Percentiles rank a stretch among this genome's conserved stretches.
Conservation (phyloP, 202 grass and related monocot species). For the Setaria viridis region DNA sequence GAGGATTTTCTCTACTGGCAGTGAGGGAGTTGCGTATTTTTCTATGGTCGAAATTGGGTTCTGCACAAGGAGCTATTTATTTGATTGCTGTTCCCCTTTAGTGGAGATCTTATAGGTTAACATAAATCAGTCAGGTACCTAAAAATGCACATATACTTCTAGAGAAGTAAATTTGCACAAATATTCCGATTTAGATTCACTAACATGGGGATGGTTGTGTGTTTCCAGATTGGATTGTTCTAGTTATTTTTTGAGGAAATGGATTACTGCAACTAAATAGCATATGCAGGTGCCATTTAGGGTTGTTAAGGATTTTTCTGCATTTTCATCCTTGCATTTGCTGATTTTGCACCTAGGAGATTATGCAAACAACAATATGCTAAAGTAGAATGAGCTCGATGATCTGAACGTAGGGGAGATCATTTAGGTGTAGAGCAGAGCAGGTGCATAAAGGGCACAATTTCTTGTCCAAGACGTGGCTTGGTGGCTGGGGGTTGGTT, state of each 20-base stretch:
- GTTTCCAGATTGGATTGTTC: not conserved
- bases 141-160: not conserved
- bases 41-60: not conserved
- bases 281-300: not conserved
- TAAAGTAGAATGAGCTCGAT: not conserved
- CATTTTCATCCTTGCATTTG: not conserved
- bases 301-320: not conserved
- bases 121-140: not conserved
- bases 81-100: not conserved
- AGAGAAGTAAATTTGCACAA: not conserved
- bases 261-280: not conserved
- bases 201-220: not conserved
- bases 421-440: not conserved
- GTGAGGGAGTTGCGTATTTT: not conserved
- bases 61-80: not conserved
- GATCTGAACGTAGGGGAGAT: not conserved
- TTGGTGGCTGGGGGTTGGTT: not conserved
- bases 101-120: not conserved
- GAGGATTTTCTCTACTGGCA: not conserved
- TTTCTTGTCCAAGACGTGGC: not conserved
- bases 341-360: not conserved
- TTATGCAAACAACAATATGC: not conserved
- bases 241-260: not conserved
- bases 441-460: not conserved
- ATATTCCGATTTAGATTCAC: not conserved